A percentile compares a stretch with the other conserved stretches of the same genome.
Evolutionary conservation across 129 eudicot genomes (phyloP).

Genomic region (Tagetes erecta): DNA sequence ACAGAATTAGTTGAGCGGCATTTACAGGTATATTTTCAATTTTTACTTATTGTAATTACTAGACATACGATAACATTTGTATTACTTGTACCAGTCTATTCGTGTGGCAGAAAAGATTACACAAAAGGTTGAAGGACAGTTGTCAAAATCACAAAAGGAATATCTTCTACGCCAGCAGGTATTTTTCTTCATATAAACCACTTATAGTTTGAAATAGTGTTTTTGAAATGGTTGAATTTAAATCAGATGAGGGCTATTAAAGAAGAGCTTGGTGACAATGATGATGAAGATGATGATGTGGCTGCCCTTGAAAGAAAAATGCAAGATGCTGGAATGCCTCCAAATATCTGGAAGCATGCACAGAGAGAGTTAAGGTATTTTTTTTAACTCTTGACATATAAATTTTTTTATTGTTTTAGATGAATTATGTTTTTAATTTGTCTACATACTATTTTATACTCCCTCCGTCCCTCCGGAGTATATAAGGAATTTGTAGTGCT

Average conservation of each 20-base stretch:
- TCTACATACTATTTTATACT: not conserved
- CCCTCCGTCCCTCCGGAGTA: too few species aligned
- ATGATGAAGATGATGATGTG: constrained; percentile 94
- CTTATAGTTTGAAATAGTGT: not conserved
- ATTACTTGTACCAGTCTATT: constrained; percentile 59
- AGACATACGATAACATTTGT: constrained; percentile 20
- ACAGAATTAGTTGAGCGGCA: constrained; percentile 91
- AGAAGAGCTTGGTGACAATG: constrained; percentile 98
- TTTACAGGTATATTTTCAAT: constrained; percentile 61
- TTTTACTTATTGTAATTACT: not conserved
- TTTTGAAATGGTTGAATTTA: not conserved
- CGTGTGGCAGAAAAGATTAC: constrained; percentile 97
- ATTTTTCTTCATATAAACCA: constrained; percentile 19
- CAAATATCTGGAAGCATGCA: constrained; percentile 93
- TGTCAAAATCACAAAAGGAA: constrained; percentile 90
- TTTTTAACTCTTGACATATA: not conserved
- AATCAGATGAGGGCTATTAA: constrained; percentile 93
- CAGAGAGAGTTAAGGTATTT: constrained; percentile 81
- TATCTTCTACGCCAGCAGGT: constrained; percentile 96
- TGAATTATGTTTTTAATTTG: not conserved
- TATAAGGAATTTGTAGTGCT: not conserved
- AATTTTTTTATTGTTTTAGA: not conserved
- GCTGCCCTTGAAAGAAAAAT: constrained; percentile 92
- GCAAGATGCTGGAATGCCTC: constrained; percentile 95
- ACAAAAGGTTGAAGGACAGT: constrained; percentile 93